These are phyloP conservation scores for Trifolium fragiferum DNA, from an alignment of 306 rosid genomes.

Conservation along the genomic window DNA sequence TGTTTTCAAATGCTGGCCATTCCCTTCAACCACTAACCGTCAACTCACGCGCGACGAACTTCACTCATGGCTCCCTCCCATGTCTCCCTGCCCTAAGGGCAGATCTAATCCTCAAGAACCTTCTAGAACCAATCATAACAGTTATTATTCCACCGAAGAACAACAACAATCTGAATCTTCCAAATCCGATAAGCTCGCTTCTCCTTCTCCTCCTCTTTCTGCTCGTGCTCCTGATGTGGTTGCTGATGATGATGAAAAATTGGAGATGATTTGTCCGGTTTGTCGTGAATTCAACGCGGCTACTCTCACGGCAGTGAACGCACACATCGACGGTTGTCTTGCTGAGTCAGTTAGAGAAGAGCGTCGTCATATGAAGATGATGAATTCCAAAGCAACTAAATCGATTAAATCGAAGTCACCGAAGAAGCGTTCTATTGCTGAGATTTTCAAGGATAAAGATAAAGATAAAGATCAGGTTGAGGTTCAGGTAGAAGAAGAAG, in stretches of 20 bases:
- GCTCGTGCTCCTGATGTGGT: neutral
- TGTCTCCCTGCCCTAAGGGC: conserved; percentile 55
- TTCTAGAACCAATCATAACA: conserved; percentile 28
- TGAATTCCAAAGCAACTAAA: conserved; percentile 35
- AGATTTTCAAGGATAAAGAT: conserved; percentile 61
- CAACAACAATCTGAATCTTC: neutral
- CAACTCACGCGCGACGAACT: conserved; percentile 40
- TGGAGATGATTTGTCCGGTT: conserved; percentile 73
- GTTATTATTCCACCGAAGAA: neutral
- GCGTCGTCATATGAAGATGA: conserved; percentile 49
- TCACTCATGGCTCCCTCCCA: conserved; percentile 73
- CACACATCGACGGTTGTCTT: conserved; percentile 68
- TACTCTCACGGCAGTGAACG: conserved; percentile 66
- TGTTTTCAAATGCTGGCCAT: conserved; percentile 81
- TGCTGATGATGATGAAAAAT: conserved; percentile 43
- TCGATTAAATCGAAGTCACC: conserved; percentile 46
- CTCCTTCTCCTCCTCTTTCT: neutral
- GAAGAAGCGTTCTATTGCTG: conserved; percentile 87
- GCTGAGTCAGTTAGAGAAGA: conserved; percentile 54
- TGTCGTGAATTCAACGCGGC: conserved; percentile 64
- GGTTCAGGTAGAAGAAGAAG: neutral
- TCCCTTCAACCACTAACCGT: conserved; percentile 38
- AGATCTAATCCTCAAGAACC: conserved; percentile 44
- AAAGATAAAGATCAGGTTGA: neutral
- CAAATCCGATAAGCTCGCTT: neutral